Conservation (phyloP, 2,329 filamentous ascomycete species). For the Trichoderma polysporum region DNA sequence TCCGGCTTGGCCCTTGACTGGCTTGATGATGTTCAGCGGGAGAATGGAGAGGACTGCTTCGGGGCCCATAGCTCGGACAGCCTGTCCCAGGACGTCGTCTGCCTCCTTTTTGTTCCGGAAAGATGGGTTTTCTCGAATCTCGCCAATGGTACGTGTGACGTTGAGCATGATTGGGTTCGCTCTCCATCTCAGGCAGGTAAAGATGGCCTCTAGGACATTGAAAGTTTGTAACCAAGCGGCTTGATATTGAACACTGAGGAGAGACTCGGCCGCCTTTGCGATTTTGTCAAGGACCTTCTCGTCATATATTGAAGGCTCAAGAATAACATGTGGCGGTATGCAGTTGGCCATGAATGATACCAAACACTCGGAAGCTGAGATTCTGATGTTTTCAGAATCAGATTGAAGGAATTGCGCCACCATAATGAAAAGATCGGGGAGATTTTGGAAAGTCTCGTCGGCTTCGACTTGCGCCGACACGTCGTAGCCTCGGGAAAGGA, state of each 20-base stretch:
- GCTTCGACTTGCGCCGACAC: constrained; percentile 86
- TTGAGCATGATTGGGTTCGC: constrained; percentile 75
- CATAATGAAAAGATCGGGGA: constrained; percentile 80
- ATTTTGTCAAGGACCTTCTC: constrained; percentile 86
- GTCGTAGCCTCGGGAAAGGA: constrained; percentile 90
- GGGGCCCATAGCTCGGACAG: constrained; percentile 86
- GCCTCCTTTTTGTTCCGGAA: constrained; percentile 95
- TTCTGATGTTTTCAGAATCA: constrained; percentile 85
- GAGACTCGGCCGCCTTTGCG: constrained; percentile 66
- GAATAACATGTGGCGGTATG: constrained; percentile 75
- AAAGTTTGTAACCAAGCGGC: constrained; percentile 94
- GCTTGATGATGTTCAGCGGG: constrained; percentile 80
- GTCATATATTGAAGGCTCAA: constrained; percentile 89
- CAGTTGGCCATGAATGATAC: constrained; percentile 92
- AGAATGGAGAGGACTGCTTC: constrained; percentile 78
- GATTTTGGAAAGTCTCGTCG: constrained; percentile 86
- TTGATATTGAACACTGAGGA: constrained; percentile 89
- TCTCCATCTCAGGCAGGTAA: constrained; percentile 82
- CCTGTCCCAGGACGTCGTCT: constrained; percentile 84
- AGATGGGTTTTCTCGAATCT: constrained; percentile 81
- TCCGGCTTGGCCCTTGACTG: constrained; percentile 74
- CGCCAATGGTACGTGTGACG: constrained; percentile 76
- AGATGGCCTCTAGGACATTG: constrained; percentile 81
- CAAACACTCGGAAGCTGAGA: constrained; percentile 91
- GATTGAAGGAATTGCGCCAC: constrained; percentile 81